Conservation (phyloP, 495 filamentous ascomycete genomes). For the Paragyromitra xinjiangensis region DNA sequence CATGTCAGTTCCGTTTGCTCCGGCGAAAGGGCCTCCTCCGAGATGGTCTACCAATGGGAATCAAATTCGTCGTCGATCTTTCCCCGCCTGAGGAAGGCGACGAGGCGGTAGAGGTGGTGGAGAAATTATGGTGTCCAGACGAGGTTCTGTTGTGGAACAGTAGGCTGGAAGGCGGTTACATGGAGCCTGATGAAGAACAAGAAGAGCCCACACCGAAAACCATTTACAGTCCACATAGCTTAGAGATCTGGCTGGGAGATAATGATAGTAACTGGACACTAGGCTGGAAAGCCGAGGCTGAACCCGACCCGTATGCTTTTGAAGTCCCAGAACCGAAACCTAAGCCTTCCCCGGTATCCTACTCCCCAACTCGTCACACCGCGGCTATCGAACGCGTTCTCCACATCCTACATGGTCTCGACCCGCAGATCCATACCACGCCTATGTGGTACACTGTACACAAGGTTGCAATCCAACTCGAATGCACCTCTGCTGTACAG, state of each 20-base stretch:
- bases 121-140: slow-evolving; percentile 64
- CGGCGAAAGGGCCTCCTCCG: slow-evolving; percentile 48
- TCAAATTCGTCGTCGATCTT: slow-evolving; percentile 67
- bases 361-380: slow-evolving; percentile 46
- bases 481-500: slow-evolving; percentile 47
- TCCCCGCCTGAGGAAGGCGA: slow-evolving; percentile 66
- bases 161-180: slow-evolving; percentile 32
- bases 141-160: slow-evolving; percentile 62
- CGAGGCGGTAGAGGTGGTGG: slow-evolving; percentile 63
- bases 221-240: not conserved
- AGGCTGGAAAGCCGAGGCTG: not conserved
- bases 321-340: not conserved
- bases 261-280: not conserved
- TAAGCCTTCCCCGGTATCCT: not conserved
- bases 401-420: slow-evolving; percentile 52
- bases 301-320: not conserved
- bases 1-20: slow-evolving; percentile 58
- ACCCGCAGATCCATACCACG: slow-evolving; percentile 49
- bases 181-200: slow-evolving; percentile 44
- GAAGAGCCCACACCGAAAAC: not conserved
- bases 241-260: not conserved
- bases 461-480: slow-evolving; percentile 45
- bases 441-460: slow-evolving; percentile 56
- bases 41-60: slow-evolving; percentile 57
- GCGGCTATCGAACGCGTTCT: slow-evolving; percentile 51